These are phyloP conservation scores for Panicum miliaceum DNA, from an alignment of 176 grass and related monocot genomes.

Conservation along the genomic window DNA sequence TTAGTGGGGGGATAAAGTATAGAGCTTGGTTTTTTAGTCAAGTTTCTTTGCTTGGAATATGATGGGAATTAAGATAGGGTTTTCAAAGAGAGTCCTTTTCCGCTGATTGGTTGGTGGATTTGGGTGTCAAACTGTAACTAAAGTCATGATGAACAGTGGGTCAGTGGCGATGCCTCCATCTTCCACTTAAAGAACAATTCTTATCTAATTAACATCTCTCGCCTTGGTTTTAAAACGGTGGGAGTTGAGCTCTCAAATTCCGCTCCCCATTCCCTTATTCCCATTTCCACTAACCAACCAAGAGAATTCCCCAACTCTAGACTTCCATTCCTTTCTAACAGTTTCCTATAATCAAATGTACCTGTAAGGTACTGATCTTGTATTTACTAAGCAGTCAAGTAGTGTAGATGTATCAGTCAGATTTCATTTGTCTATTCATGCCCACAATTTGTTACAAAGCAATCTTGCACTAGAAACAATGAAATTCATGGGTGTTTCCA, in stretches of 20 bases:
- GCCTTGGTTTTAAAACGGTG: neutral
- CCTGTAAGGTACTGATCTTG: neutral
- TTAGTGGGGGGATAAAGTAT: neutral
- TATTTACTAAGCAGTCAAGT: neutral
- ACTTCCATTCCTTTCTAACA: neutral
- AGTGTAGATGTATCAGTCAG: neutral
- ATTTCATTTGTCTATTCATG: conserved; percentile 23
- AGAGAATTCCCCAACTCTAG: neutral
- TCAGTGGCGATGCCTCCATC: neutral
- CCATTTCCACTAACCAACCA: neutral
- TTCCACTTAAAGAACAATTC: neutral
- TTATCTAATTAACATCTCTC: neutral
- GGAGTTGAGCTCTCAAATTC: neutral
- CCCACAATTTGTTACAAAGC: too few species aligned
- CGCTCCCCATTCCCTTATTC: neutral
- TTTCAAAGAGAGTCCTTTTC: conserved; percentile 2
- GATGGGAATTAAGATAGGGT: neutral
- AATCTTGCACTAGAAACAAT: neutral
- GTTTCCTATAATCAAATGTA: neutral
- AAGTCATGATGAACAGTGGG: conserved; percentile 6
- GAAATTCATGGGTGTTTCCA: neutral
- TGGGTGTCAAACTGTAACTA: conserved; percentile 3
- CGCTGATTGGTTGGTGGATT: neutral
- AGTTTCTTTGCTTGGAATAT: neutral
- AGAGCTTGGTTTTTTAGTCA: neutral